phyloP scores from a whole-genome alignment of 2,329 filamentous ascomycete genomes.

The Colletotrichum cuscutae region DNA sequence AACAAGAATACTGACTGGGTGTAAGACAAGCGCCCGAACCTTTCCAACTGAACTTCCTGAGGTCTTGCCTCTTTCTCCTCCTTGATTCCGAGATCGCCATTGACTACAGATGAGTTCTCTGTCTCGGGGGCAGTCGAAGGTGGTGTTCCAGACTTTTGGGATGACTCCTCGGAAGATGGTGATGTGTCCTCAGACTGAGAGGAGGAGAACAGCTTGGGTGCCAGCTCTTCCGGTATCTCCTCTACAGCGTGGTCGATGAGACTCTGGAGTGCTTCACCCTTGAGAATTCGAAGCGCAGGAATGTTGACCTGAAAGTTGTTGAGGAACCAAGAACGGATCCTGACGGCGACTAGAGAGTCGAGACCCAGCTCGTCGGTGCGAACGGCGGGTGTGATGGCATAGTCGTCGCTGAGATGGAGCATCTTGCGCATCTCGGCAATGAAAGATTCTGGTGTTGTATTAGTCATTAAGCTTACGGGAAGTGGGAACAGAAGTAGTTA shows the following conservation, averaged over 20 bases:
- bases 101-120: neutral
- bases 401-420: conserved; percentile 34
- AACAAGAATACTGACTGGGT: conserved; percentile 1
- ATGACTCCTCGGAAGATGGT: neutral
- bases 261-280: neutral
- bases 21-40: neutral
- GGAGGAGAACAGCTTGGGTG: neutral
- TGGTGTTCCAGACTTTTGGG: neutral
- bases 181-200: neutral
- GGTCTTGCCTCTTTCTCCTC: neutral
- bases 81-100: neutral
- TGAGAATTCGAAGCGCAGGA: conserved; percentile 56
- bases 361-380: conserved; percentile 38
- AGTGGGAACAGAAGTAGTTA: neutral
- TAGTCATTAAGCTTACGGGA: neutral
- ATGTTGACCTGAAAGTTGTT: conserved; percentile 55
- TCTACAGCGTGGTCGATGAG: neutral
- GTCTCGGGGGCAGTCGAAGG: neutral
- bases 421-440: conserved; percentile 27
- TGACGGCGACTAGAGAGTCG: conserved; percentile 41
- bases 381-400: conserved; percentile 9
- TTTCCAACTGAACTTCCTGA: neutral
- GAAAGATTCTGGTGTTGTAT: neutral
- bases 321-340: conserved; percentile 58
- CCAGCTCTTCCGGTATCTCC: neutral